Base-by-base conservation (phyloP, 306 rosid species). In the Fragaria ananassa region DNA sequence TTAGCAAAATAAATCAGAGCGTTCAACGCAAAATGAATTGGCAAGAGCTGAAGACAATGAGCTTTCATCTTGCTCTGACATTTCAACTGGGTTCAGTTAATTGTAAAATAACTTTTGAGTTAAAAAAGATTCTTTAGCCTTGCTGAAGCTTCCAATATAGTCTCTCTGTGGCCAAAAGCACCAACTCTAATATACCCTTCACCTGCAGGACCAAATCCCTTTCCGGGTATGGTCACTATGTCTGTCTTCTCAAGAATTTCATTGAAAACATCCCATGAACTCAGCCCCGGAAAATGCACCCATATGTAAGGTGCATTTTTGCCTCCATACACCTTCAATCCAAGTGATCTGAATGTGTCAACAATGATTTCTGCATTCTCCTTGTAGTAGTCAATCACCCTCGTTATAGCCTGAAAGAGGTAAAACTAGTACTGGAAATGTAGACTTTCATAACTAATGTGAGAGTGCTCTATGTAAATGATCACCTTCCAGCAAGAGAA, bases 171-270 rank as follows among this genome's bases (percentile, higher is more conserved):
- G 71, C 90, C 90, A 73, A 91, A 89, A 0, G 89, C 86, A 75
- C 96, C 83, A 17, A 91, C 74, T 74, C 96, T 74, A 18, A 91
- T 51, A 44, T 82, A 86, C 53, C 71, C 88, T 73, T 89, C 91
- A 10, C 93, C 93, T 11, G 74, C 88, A n/a, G 96, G 93, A n/a
- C 93, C 96, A 61, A 91, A 89, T 19, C 93, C 96, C 12, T 75
- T 68, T 0, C 96, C 96, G 0, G 93, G 96, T 53, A 89, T 75
- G n/a, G 96, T 91, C 46, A 91, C 81, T 18, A 91, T 83, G 65
- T 89, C 82, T 21, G 91, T 78, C 72, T 63, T 87, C 54, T 83
- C 82, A 5, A 89, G 86, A 65, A 91, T 85, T 49, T 86, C 75
- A 23, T 51, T 80, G 80, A 91, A 91, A 15, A 85, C 79, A 41